Conservation (phyloP, 2,329 filamentous ascomycete species). For the Phaeomoniella chlamydospora region DNA sequence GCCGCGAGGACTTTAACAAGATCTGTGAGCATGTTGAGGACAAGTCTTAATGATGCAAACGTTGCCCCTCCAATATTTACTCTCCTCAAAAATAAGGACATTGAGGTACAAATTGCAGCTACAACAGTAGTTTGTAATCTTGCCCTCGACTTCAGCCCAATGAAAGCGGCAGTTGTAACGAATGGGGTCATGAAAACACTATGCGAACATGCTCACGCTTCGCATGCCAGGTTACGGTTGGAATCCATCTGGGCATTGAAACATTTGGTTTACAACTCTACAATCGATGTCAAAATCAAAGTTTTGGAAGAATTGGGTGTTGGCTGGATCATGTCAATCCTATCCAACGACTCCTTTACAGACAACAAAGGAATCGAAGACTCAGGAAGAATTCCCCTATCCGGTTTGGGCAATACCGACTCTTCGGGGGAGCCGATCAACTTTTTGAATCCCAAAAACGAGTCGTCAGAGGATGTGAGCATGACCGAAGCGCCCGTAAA, state of each 20-base stretch:
- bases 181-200: slow-evolving; percentile 61
- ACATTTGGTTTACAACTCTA: slow-evolving; percentile 64
- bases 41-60: slow-evolving; percentile 72
- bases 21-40: slow-evolving; percentile 71
- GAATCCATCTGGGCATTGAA: slow-evolving; percentile 91
- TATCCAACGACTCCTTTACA: slow-evolving; percentile 41
- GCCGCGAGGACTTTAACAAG: slow-evolving; percentile 68
- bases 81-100: slow-evolving; percentile 58
- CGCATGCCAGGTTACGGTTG: slow-evolving; percentile 62
- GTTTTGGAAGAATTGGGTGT: slow-evolving; percentile 66
- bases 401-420: neutral
- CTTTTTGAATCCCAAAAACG: neutral
- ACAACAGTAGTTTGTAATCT: slow-evolving; percentile 76
- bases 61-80: slow-evolving; percentile 64
- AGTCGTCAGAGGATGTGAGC: slow-evolving; percentile 14
- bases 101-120: slow-evolving; percentile 73
- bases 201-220: slow-evolving; percentile 71
- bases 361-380: slow-evolving; percentile 4
- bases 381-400: neutral
- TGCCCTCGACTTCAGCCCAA: slow-evolving; percentile 76
- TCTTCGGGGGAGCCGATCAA: neutral
- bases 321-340: slow-evolving; percentile 66
- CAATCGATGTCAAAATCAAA: slow-evolving; percentile 57
- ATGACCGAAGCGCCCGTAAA: slow-evolving; percentile 25
- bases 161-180: slow-evolving; percentile 67